Evolutionary conservation across 1,284 basidiomycete genomes (phyloP).

Genomic region (Puccinia polysora): DNA sequence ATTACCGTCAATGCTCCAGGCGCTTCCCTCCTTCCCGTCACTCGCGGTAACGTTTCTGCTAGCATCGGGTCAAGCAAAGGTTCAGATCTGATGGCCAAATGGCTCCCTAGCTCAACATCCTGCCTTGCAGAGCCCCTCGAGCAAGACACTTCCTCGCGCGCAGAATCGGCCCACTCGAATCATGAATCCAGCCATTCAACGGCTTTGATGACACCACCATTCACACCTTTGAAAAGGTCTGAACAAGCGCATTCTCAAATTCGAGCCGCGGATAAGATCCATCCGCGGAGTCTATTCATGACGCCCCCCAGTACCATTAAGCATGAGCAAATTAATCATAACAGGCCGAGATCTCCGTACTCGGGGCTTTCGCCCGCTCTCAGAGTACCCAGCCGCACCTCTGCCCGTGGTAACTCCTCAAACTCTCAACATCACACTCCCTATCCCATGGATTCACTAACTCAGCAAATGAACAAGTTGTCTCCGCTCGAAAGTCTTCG

Average conservation of each 20-base stretch:
- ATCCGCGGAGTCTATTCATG: conserved; percentile 9
- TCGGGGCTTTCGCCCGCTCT: conserved; percentile 6
- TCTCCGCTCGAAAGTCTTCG: conserved; percentile 24
- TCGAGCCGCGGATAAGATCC: neutral
- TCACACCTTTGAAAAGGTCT: conserved; percentile 21
- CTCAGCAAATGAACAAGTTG: conserved; percentile 8
- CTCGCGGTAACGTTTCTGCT: neutral
- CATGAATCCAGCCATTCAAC: too few relatives aligned
- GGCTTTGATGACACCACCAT: conserved; percentile 29
- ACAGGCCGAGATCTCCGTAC: conserved; percentile 10
- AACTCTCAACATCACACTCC: neutral
- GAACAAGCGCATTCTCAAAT: conserved; percentile 4
- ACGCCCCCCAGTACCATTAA: conserved; percentile 30
- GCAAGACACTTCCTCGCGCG: neutral
- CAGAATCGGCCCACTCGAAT: neutral
- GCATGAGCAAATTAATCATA: conserved; percentile 1
- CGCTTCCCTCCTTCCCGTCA: neutral
- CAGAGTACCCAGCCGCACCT: conserved; percentile 4
- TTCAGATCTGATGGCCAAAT: conserved; percentile 25
- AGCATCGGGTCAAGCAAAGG: neutral
- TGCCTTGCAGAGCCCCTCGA: conserved; percentile 25
- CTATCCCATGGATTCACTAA: conserved; percentile 1
- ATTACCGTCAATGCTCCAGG: neutral
- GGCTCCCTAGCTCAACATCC: conserved; percentile 37
- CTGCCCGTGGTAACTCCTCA: conserved; percentile 13